Base-by-base conservation (phyloP, 164 flowering plant species). In the Cinnamomum micranthum region DNA sequence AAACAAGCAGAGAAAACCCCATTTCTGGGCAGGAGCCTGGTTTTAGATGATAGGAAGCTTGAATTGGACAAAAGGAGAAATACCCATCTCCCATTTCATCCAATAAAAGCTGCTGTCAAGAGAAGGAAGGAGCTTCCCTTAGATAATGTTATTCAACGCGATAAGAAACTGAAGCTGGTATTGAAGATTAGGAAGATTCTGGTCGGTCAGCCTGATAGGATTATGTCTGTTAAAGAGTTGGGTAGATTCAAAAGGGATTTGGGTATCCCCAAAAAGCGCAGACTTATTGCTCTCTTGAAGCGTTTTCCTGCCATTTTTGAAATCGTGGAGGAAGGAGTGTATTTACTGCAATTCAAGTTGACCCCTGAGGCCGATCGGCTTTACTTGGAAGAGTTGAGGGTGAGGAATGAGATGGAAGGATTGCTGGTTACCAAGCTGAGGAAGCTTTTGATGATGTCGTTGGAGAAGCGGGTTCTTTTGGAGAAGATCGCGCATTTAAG, bases 361-460 rank as follows among this genome's bases (percentile, higher is more conserved):
- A 92, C 99, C 4, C 87, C 95, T 0, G 97, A 93, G 76, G 99
- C 98, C 0, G 99, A 96, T 50, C 80, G 85, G 73, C 75, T 93
- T 69, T 94, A 93, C 76, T 74, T 91, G 68, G 98, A 96, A 80
- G 99, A 96, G 78, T 51, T 94, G 88, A 87, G 78, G 80, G 74
- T 86, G 74, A 86, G 87, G 83, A 90, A 88, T 82, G 91, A 88
- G 76, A 94, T 92, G 96, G 97, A 93, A 75, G 94, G 76, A 20
- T 71, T 86, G 76, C 68, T 89, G 79, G 94, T 90, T 71, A 50
- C 81, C 64, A 96, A 92, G 82, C 75, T 96, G 82, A 86, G 94
- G 87, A 96, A 94, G 75, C 77, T 96, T 82, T 77, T 96, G 86
- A 94, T 96, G 99, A 93, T 94, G 98, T 92, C 98, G 0, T 65